A percentile compares a stretch with the other conserved stretches of the same genome.
Conservation (phyloP, 2,329 filamentous ascomycete genomes). For the Colletotrichum musae region DNA sequence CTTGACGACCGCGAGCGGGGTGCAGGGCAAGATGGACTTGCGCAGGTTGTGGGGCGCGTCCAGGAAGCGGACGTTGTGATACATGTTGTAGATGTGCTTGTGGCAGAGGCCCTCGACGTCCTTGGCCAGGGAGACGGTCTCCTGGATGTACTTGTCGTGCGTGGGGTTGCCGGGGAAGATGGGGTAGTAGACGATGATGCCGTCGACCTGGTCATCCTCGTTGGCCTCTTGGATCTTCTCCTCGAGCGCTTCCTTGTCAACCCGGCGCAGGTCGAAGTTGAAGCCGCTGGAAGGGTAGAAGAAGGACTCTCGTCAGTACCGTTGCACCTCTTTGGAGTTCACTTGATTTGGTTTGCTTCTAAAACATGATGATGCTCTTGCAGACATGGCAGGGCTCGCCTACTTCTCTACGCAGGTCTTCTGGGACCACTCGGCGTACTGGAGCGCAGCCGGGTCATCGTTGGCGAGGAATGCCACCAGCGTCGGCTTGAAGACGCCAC, state of each 20-base stretch:
- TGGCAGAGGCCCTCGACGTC: constrained; percentile 97
- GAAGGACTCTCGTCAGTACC: constrained; percentile 30
- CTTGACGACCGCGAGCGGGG: constrained; percentile 95
- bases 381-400: constrained; percentile 55
- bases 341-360: not conserved
- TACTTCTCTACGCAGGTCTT: constrained; percentile 98
- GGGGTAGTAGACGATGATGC: constrained; percentile 98
- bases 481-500: constrained; percentile 72
- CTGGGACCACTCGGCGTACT: constrained; percentile 97
- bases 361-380: not conserved
- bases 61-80: constrained; percentile 96
- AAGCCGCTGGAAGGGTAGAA: constrained; percentile 76
- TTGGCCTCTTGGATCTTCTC: constrained; percentile 91
- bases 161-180: constrained; percentile 86
- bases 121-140: constrained; percentile 90
- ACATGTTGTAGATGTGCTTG: constrained; percentile 99
- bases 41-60: constrained; percentile 82
- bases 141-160: constrained; percentile 96
- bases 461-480: constrained; percentile 95
- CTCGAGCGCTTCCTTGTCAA: constrained; percentile 91
- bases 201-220: constrained; percentile 81
- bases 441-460: constrained; percentile 87
- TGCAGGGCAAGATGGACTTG: constrained; percentile 96
- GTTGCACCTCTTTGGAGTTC: constrained; percentile 31
- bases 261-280: constrained; percentile 85